Percentiles rank a stretch among this genome's conserved stretches.
These are phyloP conservation scores for sunflower (Helianthus annuus) DNA, from an alignment of 129 eudicot genomes.

Conservation along the genomic window DNA sequence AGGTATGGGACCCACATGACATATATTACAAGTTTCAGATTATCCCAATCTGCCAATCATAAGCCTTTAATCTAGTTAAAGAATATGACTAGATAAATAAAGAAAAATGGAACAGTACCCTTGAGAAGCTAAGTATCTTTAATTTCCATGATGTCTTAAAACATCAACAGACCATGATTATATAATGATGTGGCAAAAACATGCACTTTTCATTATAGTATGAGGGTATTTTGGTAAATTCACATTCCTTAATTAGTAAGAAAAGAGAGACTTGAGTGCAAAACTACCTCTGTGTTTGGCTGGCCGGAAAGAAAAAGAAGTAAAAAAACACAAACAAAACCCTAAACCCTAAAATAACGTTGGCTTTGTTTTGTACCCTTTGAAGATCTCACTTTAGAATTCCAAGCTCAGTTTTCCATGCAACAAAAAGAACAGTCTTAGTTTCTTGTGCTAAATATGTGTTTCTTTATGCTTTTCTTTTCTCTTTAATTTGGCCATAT, in stretches of 20 bases:
- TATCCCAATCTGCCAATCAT: slow-evolving; percentile 58
- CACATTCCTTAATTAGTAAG: slow-evolving; percentile 70
- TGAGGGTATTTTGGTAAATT: slow-evolving; percentile 37
- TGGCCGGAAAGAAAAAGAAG: slow-evolving; percentile 60
- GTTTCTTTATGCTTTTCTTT: slow-evolving; percentile 64
- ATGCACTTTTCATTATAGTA: background rate
- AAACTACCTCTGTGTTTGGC: slow-evolving; percentile 43
- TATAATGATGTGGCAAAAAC: background rate
- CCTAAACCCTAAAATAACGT: slow-evolving; percentile 42
- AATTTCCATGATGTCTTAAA: slow-evolving; percentile 37
- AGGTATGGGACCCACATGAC: slow-evolving; percentile 58
- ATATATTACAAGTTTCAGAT: slow-evolving; percentile 52
- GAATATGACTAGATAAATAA: slow-evolving; percentile 74
- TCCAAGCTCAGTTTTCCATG: slow-evolving; percentile 79
- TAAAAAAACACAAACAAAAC: slow-evolving; percentile 35
- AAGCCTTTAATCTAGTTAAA: slow-evolving; percentile 47
- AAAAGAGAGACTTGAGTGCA: slow-evolving; percentile 51
- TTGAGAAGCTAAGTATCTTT: slow-evolving; percentile 87
- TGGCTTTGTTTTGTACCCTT: slow-evolving; percentile 63
- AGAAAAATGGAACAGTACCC: slow-evolving; percentile 58
- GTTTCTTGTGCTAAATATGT: slow-evolving; percentile 37
- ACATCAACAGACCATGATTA: background rate
- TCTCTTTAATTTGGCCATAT: slow-evolving; percentile 37
- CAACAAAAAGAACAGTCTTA: slow-evolving; percentile 59
- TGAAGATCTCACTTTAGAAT: slow-evolving; percentile 81